phyloP scores from a whole-genome alignment of 139 green algal genomes.

The Tetratostichococcus sp. region DNA sequence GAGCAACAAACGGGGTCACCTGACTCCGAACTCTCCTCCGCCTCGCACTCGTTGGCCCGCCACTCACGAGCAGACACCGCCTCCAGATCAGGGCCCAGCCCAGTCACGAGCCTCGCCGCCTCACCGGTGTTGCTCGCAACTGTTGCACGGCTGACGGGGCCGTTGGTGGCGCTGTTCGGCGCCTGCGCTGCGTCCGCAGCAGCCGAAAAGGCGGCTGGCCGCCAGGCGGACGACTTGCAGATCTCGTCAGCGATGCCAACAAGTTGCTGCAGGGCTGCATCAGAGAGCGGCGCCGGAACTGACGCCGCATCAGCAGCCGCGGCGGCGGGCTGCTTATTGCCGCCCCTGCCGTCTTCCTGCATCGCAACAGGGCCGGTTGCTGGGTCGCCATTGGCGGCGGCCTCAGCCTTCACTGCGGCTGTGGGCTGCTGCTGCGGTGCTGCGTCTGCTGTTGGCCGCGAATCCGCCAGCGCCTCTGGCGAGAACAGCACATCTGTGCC shows the following conservation, averaged over 20 bases:
- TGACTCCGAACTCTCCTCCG: constrained; percentile 15
- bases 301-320: too few relatives aligned
- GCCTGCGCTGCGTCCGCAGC: too few relatives aligned
- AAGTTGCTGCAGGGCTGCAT: background rate
- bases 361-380: background rate
- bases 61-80: constrained; percentile 2
- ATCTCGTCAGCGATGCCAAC: constrained; percentile 27
- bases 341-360: too few relatives aligned
- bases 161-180: background rate
- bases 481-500: constrained; percentile 51
- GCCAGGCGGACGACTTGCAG: constrained; percentile 21
- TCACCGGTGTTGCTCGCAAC: background rate
- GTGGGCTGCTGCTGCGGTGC: background rate
- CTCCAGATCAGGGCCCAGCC: constrained; percentile 30
- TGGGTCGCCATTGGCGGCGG: too few relatives aligned
- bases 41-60: constrained; percentile 26
- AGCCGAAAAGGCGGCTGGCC: constrained; percentile 2
- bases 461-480: background rate
- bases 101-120: background rate
- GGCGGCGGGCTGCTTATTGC: too few relatives aligned
- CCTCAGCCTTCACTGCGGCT: background rate
- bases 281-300: background rate
- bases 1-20: too few relatives aligned
- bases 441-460: too few relatives aligned
- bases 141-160: too few relatives aligned